Percentiles rank a stretch among this genome's conserved stretches.
These are phyloP conservation scores for Fusarium ambrosium DNA, from an alignment of 2,329 filamentous ascomycete genomes.

Conservation along the genomic window DNA sequence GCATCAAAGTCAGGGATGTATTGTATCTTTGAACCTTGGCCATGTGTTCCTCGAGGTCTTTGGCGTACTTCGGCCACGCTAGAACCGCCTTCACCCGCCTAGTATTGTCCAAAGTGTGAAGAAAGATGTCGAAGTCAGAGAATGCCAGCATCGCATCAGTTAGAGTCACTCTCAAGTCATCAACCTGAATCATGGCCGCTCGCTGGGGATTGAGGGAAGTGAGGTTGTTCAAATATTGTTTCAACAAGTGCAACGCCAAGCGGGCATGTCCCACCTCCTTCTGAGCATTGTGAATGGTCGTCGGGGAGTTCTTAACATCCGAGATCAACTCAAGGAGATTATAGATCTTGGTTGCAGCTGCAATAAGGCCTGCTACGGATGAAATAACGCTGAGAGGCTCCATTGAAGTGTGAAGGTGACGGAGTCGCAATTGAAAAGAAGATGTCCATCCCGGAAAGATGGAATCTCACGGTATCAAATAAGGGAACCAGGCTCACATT, in stretches of 20 bases:
- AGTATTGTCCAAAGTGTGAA: not conserved
- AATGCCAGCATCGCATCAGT: constrained; percentile 6
- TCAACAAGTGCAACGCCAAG: not conserved
- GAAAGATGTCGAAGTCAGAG: not conserved
- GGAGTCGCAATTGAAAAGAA: not conserved
- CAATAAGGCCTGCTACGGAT: not conserved
- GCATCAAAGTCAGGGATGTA: not conserved
- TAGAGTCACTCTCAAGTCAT: not conserved
- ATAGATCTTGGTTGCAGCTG: not conserved
- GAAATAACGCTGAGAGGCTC: not conserved
- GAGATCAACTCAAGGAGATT: not conserved
- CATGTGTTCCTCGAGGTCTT: not conserved
- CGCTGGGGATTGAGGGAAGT: not conserved
- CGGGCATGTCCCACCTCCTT: not conserved
- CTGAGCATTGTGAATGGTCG: not conserved
- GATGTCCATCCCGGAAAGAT: not conserved
- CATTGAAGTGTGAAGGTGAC: not conserved
- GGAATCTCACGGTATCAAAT: not conserved
- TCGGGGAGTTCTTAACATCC: not conserved
- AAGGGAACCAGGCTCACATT: not conserved
- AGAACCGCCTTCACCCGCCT: not conserved
- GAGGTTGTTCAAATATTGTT: not conserved
- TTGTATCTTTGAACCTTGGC: not conserved
- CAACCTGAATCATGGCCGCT: constrained; percentile 1
- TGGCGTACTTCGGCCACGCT: not conserved